Percentiles rank a stretch among this genome's conserved stretches.
phyloP scores from a whole-genome alignment of 257 asterid species.

The Solanum bukasovii region DNA sequence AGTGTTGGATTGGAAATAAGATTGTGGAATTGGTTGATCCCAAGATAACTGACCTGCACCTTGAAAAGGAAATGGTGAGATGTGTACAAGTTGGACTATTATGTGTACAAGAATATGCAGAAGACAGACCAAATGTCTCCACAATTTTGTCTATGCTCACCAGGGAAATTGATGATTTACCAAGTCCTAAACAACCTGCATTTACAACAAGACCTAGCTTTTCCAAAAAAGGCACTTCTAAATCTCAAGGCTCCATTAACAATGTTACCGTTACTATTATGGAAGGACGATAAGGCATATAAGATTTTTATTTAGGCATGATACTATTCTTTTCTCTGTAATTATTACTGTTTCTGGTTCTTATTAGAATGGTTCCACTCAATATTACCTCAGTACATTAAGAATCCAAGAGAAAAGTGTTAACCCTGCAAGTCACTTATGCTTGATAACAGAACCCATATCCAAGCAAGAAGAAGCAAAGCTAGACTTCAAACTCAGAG shows the following conservation, averaged over 20 bases:
- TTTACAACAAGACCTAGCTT: constrained; percentile 10
- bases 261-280: constrained; percentile 22
- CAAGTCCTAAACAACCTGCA: constrained; percentile 32
- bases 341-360: not conserved
- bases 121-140: constrained; percentile 43
- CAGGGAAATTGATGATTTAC: constrained; percentile 38
- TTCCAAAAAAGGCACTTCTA: constrained; percentile 19
- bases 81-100: constrained; percentile 53
- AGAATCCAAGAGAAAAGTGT: not conserved
- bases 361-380: not conserved
- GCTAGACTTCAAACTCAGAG: not conserved
- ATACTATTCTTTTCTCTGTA: not conserved
- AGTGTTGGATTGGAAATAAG: not conserved
- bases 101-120: constrained; percentile 57
- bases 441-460: not conserved
- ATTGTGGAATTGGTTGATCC: not conserved
- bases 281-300: constrained; percentile 27
- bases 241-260: constrained; percentile 28
- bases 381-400: not conserved
- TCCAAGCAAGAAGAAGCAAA: not conserved
- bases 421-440: not conserved
- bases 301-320: not conserved
- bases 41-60: not conserved
- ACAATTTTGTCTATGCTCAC: constrained; percentile 44
- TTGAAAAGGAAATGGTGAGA: constrained; percentile 26